Base-by-base conservation (phyloP, 2,329 filamentous ascomycete species). In the Graphilbum sp. region DNA sequence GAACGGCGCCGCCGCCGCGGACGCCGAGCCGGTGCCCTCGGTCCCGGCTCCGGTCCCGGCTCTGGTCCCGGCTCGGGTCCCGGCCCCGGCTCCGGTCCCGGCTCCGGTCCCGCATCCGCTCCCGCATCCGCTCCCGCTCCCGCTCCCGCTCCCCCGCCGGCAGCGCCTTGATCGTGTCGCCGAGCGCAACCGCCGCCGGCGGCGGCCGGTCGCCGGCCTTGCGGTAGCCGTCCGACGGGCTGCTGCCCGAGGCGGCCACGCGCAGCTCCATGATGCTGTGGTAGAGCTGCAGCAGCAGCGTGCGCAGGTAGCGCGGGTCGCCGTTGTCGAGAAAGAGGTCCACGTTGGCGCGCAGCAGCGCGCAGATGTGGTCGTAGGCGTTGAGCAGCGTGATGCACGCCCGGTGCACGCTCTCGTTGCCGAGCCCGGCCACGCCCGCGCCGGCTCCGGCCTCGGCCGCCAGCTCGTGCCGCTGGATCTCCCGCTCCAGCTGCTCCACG, bases 261-360 rank as follows among this genome's bases (percentile, higher is more conserved):
- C 73, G 67, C 37, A 79, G 62, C 52, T 79, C 74, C 64, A 75
- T 77, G 42, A 77, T 71, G 53, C 74, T 77, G 47, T 77, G 76
- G 52, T 76, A 79, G 6, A 79, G 60, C 45, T 72, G 63, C 53
- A 75, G 63, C 48, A 79, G 55, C 46, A 79, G 63, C 3, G 72
- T 75, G 34, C 74, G 71, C 49, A 79, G 74, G 50, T 79, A 79
- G 43, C 75, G 67, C 18, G 74, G 72, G 47, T 79, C 74, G 43
- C 71, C 72, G 41, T 77, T 76, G 47, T 75, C 66, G 39, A 79
- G 64, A 49, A 79, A 72, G 2, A 67, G 67, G 49, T 78, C 71
- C 42, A 77, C 71, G 45, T 79, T 76, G 38, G 64, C 63, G 32
- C 67, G 64, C 23, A 79, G 55, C 0, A 75, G 63, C 16, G 69